Evolutionary conservation across 2,329 filamentous ascomycete species (phyloP).

Genomic region (Aspergillus sp.): DNA sequence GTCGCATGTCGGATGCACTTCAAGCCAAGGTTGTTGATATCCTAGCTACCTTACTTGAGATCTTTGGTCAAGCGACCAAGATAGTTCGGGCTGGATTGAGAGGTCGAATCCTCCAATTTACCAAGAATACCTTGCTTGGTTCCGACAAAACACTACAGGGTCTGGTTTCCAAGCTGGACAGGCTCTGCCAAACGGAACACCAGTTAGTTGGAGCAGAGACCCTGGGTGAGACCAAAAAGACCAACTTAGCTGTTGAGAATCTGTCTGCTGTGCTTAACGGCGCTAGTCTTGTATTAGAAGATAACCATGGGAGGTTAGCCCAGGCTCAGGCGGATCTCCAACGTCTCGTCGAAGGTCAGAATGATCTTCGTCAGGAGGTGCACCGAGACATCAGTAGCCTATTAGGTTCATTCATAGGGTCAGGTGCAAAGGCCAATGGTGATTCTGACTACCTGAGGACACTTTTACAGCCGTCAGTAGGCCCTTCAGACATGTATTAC

Average conservation of each 20-base stretch:
- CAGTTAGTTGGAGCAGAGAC: slow-evolving; percentile 2
- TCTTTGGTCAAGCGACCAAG: neutral
- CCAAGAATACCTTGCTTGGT: neutral
- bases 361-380: neutral
- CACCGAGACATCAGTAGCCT: neutral
- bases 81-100: neutral
- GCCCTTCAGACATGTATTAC: slow-evolving; percentile 1
- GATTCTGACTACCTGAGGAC: neutral
- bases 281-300: neutral
- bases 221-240: neutral
- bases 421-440: neutral
- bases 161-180: neutral
- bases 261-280: neutral
- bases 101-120: neutral
- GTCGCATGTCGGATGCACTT: neutral
- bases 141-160: neutral
- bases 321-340: neutral
- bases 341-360: neutral
- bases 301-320: neutral
- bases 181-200: neutral
- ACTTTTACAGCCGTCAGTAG: neutral
- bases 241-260: neutral
- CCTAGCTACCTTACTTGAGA: neutral
- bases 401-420: neutral
- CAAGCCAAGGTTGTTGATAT: neutral